Evolutionary conservation across 306 rosid species (phyloP).

Genomic region (Trifolium repens): DNA sequence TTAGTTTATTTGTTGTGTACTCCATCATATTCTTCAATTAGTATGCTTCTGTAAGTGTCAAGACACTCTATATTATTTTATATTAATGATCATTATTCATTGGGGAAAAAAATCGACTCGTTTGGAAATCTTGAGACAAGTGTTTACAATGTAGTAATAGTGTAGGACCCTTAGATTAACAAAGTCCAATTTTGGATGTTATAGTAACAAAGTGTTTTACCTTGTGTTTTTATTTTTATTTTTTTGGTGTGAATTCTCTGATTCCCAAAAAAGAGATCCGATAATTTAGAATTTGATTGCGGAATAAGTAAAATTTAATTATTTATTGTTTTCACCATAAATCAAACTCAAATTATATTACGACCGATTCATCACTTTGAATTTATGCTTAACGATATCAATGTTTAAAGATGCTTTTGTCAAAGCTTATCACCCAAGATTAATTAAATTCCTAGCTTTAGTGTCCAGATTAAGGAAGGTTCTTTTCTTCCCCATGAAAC

Average conservation of each 20-base stretch:
- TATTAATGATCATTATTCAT: background rate
- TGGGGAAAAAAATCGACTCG: background rate
- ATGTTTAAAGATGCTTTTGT: constrained; percentile 37
- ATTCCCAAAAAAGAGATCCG: too few relatives aligned
- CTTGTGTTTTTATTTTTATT: background rate
- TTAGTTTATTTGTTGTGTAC: background rate
- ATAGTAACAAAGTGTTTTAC: constrained; percentile 18
- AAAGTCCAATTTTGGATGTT: constrained; percentile 51
- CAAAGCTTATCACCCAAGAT: constrained; percentile 10
- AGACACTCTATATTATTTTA: background rate
- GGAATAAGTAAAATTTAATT: too few relatives aligned
- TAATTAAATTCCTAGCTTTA: constrained; percentile 19
- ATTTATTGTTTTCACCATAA: too few relatives aligned
- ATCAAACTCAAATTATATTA: too few relatives aligned
- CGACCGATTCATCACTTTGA: constrained; percentile 9
- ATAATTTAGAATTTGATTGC: too few relatives aligned
- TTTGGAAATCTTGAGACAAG: background rate
- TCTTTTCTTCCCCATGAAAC: constrained; percentile 44
- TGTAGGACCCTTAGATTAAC: background rate
- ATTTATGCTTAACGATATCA: constrained; percentile 20
- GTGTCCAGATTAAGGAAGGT: constrained; percentile 45
- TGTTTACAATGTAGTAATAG: background rate
- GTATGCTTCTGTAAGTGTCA: background rate
- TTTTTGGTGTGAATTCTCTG: too few relatives aligned
- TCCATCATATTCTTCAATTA: background rate